Base-by-base conservation (phyloP, 1,139 yeast species). In the Saccharomyces hybrid region DNA sequence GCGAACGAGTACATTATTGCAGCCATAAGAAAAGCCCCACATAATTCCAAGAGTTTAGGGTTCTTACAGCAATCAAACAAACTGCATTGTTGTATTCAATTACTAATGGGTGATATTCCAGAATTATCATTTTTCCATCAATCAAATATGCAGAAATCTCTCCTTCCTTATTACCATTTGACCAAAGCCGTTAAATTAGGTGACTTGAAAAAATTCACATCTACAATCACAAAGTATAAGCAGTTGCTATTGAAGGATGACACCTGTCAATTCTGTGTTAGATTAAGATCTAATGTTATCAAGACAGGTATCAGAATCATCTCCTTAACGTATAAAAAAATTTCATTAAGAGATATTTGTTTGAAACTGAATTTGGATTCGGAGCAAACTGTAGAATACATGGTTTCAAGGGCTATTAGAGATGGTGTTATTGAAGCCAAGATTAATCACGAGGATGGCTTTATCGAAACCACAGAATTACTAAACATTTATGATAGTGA, bases 381-480 rank as follows among this genome's bases (percentile, higher is more conserved):
- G 46, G 99, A 95, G 74, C 93, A 93, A 69, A 85, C 91, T 63
- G 96, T 97, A 1, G 99, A 95, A 74, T 95, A 93, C 70, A 91
- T 93, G 69, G 97, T 93, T 38, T 88, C 97, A 44, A 93, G 95
- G 74, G 95, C 98, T 38, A 93, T 95, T 58, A 84, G 97, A 67
- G 99, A 95, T 70, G 97, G 97, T 54, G 99, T 95, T 52, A 89
- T 95, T 70, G 99, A 93, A 67, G 99, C 99, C 4, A 82, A 84
- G 53, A 86, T 95, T 62, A 88, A 93, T 69, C 97, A 91, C 72
- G 90, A 88, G 70, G 79, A 82, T 61, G 98, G 98, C 1, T 91
- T 76, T 69, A 90, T 95, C 88, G 93, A 90, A 73, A 86, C 95
- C 42, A 86, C 84, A 63, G 98, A 91, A 70, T 77, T 89, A 54